These are phyloP conservation scores for Malus hybrid DNA, from an alignment of 331 rosid genomes.

Conservation along the genomic window DNA sequence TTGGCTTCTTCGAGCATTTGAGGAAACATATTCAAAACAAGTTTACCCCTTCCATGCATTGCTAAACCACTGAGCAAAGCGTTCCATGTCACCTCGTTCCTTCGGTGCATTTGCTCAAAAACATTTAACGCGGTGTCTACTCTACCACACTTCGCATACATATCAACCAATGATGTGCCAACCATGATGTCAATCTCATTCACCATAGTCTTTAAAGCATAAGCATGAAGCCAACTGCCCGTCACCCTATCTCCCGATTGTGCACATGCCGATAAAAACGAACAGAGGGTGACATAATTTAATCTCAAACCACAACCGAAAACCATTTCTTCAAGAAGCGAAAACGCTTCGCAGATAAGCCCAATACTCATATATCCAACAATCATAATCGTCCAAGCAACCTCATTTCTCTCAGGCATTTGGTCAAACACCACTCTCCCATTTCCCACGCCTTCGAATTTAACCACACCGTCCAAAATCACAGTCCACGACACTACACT, in stretches of 20 bases:
- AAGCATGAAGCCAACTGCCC: slow-evolving; percentile 70
- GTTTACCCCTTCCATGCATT: slow-evolving; percentile 60
- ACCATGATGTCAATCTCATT: slow-evolving; percentile 44
- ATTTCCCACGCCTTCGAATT: slow-evolving; percentile 49
- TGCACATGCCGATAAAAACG: slow-evolving; percentile 53
- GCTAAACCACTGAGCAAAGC: slow-evolving; percentile 73
- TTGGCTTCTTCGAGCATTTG: slow-evolving; percentile 45
- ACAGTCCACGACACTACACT: slow-evolving; percentile 81
- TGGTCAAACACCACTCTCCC: slow-evolving; percentile 57
- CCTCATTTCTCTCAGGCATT: slow-evolving; percentile 72
- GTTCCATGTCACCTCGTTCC: slow-evolving; percentile 75
- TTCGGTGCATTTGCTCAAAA: slow-evolving; percentile 33
- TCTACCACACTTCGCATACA: slow-evolving; percentile 77
- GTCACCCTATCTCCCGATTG: slow-evolving; percentile 48
- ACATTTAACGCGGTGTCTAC: slow-evolving; percentile 35
- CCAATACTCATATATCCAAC: slow-evolving; percentile 52
- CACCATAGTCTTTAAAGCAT: slow-evolving; percentile 49
- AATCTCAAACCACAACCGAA: slow-evolving; percentile 35
- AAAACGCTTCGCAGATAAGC: slow-evolving; percentile 35
- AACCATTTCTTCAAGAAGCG: slow-evolving; percentile 50
- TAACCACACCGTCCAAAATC: slow-evolving; percentile 56
- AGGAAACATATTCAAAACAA: slow-evolving; percentile 37
- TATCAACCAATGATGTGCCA: slow-evolving; percentile 61
- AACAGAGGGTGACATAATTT: slow-evolving; percentile 46
- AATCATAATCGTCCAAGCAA: slow-evolving; percentile 74